Percentiles rank a stretch among this genome's conserved stretches.
Evolutionary conservation across 768 basidiomycete species (phyloP).

Genomic region (Pisolithus tinctorius): DNA sequence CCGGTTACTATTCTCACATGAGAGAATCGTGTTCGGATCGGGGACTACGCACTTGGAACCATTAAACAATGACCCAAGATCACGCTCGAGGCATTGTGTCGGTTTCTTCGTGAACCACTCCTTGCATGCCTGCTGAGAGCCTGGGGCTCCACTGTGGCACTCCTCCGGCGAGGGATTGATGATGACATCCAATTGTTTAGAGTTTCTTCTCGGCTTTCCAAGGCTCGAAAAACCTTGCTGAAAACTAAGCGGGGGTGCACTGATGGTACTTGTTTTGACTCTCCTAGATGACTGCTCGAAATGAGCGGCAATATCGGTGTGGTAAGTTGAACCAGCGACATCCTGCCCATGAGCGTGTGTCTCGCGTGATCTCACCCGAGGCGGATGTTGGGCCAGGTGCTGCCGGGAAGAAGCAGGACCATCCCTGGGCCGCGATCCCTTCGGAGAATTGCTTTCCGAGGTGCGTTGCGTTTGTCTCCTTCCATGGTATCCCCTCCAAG

Average conservation of each 20-base stretch:
- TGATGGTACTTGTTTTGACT: neutral
- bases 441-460: neutral
- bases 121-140: conserved; percentile 4
- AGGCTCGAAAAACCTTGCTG: neutral
- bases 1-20: neutral
- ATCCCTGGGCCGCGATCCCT: neutral
- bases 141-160: conserved; percentile 9
- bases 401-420: neutral
- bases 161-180: conserved; percentile 7
- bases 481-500: conserved; percentile 2
- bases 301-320: neutral
- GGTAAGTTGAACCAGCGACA: neutral
- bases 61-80: conserved; percentile 8
- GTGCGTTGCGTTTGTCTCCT: neutral
- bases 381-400: neutral
- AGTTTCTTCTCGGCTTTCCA: neutral
- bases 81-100: conserved; percentile 1
- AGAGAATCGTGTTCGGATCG: conserved; percentile 6
- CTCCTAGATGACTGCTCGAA: conserved; percentile 3
- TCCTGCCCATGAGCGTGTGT: neutral
- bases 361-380: neutral
- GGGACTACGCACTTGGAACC: conserved; percentile 4
- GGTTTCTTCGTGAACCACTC: conserved; percentile 10
- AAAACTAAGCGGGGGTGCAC: too few relatives aligned
- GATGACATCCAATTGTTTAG: neutral